A percentile compares a stretch with the other conserved stretches of the same genome.
Evolutionary conservation across 345 rosid genomes (phyloP).

Genomic region (Boechera stricta): DNA sequence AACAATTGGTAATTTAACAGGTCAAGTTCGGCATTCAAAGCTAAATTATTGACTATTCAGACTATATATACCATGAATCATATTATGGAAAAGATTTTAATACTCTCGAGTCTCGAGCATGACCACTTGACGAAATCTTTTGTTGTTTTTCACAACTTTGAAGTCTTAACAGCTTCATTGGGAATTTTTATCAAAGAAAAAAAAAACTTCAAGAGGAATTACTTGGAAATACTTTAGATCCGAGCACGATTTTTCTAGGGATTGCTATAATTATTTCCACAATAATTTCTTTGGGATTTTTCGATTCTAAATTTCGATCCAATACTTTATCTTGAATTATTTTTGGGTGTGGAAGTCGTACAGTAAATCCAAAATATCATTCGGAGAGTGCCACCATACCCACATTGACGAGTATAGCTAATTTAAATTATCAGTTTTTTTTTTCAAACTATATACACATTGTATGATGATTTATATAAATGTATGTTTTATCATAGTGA

Average conservation of each 20-base stretch:
- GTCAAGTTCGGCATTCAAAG: slow-evolving; percentile 4
- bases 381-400: neutral
- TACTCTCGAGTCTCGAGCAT: slow-evolving; percentile 23
- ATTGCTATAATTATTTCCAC: neutral
- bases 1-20: neutral
- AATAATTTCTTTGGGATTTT: neutral
- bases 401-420: neutral
- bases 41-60: slow-evolving; percentile 12
- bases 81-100: slow-evolving; percentile 10
- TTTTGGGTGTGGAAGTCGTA: neutral
- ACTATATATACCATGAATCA: neutral
- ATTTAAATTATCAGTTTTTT: neutral
- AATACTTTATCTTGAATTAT: neutral
- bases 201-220: slow-evolving; percentile 8
- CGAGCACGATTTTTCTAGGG: neutral
- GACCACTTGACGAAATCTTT: slow-evolving; percentile 18
- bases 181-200: neutral
- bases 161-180: neutral
- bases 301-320: neutral
- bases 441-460: neutral
- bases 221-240: neutral
- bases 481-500: slow-evolving; percentile 10
- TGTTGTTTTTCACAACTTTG: neutral
- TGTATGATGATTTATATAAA: neutral
- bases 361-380: neutral